A percentile compares a stretch with the other conserved stretches of the same genome.
phyloP scores from a whole-genome alignment of 2,329 filamentous ascomycete species.

The Endothia cerciana region DNA sequence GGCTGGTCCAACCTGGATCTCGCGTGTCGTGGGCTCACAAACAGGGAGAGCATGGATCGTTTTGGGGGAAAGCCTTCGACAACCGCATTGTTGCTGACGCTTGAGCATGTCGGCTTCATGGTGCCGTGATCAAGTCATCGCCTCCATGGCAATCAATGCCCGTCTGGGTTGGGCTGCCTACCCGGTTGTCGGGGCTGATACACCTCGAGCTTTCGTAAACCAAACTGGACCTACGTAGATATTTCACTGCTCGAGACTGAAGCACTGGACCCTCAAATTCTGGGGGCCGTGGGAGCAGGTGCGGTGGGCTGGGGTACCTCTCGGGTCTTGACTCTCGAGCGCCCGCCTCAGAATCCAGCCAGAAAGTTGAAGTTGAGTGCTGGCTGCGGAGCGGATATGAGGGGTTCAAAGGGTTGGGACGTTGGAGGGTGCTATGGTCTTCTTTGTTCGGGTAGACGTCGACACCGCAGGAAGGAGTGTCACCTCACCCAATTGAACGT shows the following conservation, averaged over 20 bases:
- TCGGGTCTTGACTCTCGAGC: constrained; percentile 14
- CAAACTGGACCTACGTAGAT: constrained; percentile 29
- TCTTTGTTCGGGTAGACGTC: constrained; percentile 8
- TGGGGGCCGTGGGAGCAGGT: constrained; percentile 13
- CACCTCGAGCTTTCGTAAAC: constrained; percentile 24
- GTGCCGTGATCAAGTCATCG: not conserved
- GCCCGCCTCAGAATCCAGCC: constrained; percentile 5
- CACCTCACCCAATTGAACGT: not conserved
- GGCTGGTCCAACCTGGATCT: not conserved
- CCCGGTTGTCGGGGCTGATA: constrained; percentile 16
- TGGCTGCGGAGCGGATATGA: not conserved
- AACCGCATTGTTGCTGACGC: not conserved
- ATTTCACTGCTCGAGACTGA: constrained; percentile 24
- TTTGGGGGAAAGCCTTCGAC: not conserved
- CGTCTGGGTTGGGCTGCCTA: constrained; percentile 12
- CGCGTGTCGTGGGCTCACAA: not conserved
- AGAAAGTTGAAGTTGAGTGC: not conserved
- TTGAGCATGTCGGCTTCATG: not conserved
- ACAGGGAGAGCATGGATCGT: not conserved
- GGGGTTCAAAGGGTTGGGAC: not conserved
- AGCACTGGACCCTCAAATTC: constrained; percentile 10
- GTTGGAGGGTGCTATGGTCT: not conserved
- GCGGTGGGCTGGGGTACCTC: constrained; percentile 12
- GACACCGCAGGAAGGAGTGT: not conserved
- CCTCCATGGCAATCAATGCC: constrained; percentile 10